Evolutionary conservation across 805 yeast genomes (phyloP).

Genomic region (Wickerhamomyces silvicola): DNA sequence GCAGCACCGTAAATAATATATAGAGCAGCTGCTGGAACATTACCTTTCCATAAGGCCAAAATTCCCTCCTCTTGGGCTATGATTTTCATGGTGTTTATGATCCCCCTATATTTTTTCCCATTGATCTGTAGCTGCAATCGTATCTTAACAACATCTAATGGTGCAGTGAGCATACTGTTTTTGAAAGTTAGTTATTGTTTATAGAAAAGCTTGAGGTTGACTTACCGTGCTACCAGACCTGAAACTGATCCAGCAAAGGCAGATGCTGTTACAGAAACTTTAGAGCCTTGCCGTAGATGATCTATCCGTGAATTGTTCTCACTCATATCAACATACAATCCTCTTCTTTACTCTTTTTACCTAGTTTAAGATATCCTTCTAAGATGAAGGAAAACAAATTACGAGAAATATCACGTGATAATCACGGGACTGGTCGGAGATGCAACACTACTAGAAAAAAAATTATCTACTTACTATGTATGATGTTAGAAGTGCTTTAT

Average conservation of each 20-base stretch:
- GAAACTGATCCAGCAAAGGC: slow-evolving; percentile 40
- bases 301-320: no score
- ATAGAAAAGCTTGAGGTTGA: no score
- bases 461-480: background rate
- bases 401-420: no score
- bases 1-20: slow-evolving; percentile 79
- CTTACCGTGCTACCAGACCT: slow-evolving; percentile 35
- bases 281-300: slow-evolving; percentile 37
- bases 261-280: slow-evolving; percentile 34
- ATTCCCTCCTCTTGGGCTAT: slow-evolving; percentile 62
- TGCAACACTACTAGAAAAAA: no score
- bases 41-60: slow-evolving; percentile 90
- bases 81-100: slow-evolving; percentile 30
- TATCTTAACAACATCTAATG: slow-evolving; percentile 73
- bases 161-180: slow-evolving; percentile 57
- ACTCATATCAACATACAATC: no score
- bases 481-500: background rate
- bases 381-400: no score
- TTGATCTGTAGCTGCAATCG: slow-evolving; percentile 56
- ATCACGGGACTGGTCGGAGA: no score
- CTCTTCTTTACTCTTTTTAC: no score
- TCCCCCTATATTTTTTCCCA: slow-evolving; percentile 28
- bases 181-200: background rate
- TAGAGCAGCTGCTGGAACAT: slow-evolving; percentile 84
- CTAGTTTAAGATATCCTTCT: no score